These are phyloP conservation scores for Seiridium unicorne DNA, from an alignment of 2,329 filamentous ascomycete species.

Conservation along the genomic window DNA sequence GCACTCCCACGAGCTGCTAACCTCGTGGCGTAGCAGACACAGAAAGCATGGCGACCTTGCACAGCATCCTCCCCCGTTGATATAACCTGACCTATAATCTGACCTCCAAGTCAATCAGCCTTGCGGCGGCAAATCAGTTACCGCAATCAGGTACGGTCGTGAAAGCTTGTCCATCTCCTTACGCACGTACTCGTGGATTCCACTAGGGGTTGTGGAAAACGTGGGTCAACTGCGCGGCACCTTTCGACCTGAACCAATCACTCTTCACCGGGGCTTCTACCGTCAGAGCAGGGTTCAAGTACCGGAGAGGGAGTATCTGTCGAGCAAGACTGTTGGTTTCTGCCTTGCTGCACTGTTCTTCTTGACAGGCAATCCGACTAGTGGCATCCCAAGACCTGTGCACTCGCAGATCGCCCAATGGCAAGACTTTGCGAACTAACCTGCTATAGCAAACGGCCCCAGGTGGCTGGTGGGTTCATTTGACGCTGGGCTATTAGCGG, in stretches of 20 bases:
- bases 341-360: neutral
- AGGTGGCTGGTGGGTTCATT: neutral
- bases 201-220: too few species aligned
- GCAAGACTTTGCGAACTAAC: constrained; percentile 1
- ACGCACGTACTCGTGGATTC: too few species aligned
- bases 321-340: neutral
- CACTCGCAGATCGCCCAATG: neutral
- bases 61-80: too few species aligned
- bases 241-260: neutral
- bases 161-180: too few species aligned
- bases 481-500: neutral
- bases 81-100: too few species aligned
- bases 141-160: too few species aligned
- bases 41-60: too few species aligned
- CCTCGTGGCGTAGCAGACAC: too few species aligned
- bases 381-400: neutral
- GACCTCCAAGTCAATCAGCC: too few species aligned
- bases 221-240: neutral
- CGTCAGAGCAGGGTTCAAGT: neutral
- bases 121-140: too few species aligned
- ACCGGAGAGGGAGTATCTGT: neutral
- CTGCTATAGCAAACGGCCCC: neutral
- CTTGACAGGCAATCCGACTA: neutral
- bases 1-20: too few species aligned
- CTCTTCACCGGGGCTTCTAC: neutral